Evolutionary conservation across 768 basidiomycete species (phyloP).

Genomic region (Collybiopsis luxurians): DNA sequence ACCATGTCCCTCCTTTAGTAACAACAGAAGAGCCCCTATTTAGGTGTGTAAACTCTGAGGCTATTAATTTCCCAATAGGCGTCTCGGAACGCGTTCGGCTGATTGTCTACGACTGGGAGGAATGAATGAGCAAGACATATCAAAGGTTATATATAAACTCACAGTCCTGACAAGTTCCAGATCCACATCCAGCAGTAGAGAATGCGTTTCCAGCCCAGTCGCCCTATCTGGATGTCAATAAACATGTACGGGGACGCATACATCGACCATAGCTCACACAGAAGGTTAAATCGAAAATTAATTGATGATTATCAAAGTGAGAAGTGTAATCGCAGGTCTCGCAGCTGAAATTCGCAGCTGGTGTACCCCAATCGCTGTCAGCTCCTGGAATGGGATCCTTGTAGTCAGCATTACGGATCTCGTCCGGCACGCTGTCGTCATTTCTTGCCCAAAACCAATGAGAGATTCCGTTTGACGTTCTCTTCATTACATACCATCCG

Average conservation of each 20-base stretch:
- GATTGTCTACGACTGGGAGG: slow-evolving; percentile 50
- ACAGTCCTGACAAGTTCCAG: slow-evolving; percentile 43
- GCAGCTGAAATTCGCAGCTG: slow-evolving; percentile 44
- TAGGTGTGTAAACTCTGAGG: slow-evolving; percentile 48
- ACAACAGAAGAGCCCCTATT: background rate
- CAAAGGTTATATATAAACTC: slow-evolving; percentile 20
- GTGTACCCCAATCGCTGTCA: slow-evolving; percentile 42
- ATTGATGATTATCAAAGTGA: slow-evolving; percentile 50
- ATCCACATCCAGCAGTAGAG: slow-evolving; percentile 37
- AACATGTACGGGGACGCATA: background rate
- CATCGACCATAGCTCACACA: slow-evolving; percentile 39
- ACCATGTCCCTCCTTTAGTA: too few relatives aligned
- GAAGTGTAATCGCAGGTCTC: slow-evolving; percentile 47
- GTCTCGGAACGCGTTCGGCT: slow-evolving; percentile 53
- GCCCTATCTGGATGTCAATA: slow-evolving; percentile 30
- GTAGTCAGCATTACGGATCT: slow-evolving; percentile 24
- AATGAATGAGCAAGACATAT: background rate
- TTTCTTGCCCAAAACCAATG: slow-evolving; percentile 63
- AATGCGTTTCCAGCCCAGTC: slow-evolving; percentile 52
- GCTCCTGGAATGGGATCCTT: slow-evolving; percentile 14
- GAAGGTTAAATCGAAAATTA: slow-evolving; percentile 61
- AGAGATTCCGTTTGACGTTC: slow-evolving; percentile 42
- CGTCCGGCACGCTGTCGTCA: slow-evolving; percentile 40
- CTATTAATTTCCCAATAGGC: slow-evolving; percentile 73
- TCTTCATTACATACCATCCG: slow-evolving; percentile 58